Evolutionary conservation across 1,139 yeast genomes (phyloP).

Genomic region (Nematodospora anomalae): DNA sequence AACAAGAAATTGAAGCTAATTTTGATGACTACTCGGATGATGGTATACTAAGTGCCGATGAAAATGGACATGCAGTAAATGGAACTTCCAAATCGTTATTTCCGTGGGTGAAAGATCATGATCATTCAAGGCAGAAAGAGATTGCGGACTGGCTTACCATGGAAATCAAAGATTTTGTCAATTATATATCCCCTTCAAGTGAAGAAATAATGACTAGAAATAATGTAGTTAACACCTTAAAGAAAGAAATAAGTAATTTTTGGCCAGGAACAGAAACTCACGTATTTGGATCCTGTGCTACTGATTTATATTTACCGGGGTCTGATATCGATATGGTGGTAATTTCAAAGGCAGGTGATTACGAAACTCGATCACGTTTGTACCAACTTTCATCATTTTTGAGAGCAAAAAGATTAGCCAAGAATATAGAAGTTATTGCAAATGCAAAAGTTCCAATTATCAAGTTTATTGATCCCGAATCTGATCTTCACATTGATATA

Average conservation of each 20-base stretch:
- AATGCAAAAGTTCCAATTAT: constrained; percentile 95
- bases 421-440: constrained; percentile 81
- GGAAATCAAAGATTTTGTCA: constrained; percentile 85
- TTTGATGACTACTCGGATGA: constrained; percentile 28
- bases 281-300: constrained; percentile 95
- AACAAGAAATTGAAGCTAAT: constrained; percentile 20
- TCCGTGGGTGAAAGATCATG: constrained; percentile 82
- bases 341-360: constrained; percentile 61
- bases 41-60: constrained; percentile 39
- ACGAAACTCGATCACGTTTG: constrained; percentile 66
- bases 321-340: constrained; percentile 97
- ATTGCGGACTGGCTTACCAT: constrained; percentile 84
- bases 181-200: constrained; percentile 82
- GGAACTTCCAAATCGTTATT: constrained; percentile 35
- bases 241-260: constrained; percentile 52
- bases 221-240: constrained; percentile 60
- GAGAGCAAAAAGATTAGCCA: constrained; percentile 62
- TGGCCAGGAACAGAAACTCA: constrained; percentile 86
- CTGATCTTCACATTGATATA: constrained; percentile 80
- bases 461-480: constrained; percentile 76
- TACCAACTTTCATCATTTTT: constrained; percentile 76
- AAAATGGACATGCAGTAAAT: constrained; percentile 22
- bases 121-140: constrained; percentile 71
- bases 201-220: constrained; percentile 74
- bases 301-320: constrained; percentile 91